Evolutionary conservation across 2,329 filamentous ascomycete species (phyloP), one percentile per base, ranked within the genome.

Genomic region (Alternaria solani): DNA sequence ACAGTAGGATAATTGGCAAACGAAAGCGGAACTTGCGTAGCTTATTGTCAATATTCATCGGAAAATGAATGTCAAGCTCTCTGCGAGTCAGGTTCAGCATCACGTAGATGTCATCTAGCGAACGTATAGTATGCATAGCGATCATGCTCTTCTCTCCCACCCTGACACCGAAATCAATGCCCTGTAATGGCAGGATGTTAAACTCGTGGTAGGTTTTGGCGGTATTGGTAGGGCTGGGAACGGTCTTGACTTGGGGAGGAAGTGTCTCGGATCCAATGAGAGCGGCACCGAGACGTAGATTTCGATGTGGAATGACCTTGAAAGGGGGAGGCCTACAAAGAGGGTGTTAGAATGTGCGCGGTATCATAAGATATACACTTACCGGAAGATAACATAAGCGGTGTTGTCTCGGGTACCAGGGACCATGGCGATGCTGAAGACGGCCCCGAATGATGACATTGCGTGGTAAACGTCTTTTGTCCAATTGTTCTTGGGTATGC

Each of bases 121-220:
- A 55, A 14, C 67, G 62, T 7, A 82, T 68, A 1, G 81, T 83
- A 53, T 84, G 84, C 83, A 91, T 86, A 8, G 82, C 76, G 72
- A 89, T 85, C 83, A 93, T 87, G 0, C 81, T 80, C 3, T 78
- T 79, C 5, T 85, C 82, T 1, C 82, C 77, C 1, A 84, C 67
- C 78, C 88, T 82, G 41, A 87, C 80, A 0, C 91, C 91, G 66
- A 93, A 90, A 18, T 87, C 83, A 2, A 93, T 69, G 0, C 78
- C 79, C 1, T 73, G 67, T 3, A 85, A 80, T 7, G 39, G 65
- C 8, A 77, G 42, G 25, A 68, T 67, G 47, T 68, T 75, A 34
- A 57, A 32, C 39, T 77, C 73, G 18, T 62, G 66, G 48, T 77
- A 75, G 1, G 30, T 6, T 26, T 57, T 72, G 9, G 30, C n/a